Evolutionary conservation across 495 filamentous ascomycete species (phyloP).

Genomic region (Trichodelitschia bisporula): DNA sequence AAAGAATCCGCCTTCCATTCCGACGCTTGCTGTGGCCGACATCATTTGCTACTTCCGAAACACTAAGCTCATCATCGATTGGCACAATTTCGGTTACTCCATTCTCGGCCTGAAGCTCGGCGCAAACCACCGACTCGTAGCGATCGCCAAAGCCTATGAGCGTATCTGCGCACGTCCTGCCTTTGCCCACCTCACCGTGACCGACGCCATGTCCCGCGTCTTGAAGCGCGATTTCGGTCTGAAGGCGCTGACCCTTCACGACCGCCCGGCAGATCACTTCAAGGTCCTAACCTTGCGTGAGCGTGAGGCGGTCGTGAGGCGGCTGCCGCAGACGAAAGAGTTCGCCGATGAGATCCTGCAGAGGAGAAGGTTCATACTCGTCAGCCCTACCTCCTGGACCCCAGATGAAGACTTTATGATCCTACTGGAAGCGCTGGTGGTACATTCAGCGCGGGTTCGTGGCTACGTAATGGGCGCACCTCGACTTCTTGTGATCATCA

Average conservation of each 20-base stretch:
- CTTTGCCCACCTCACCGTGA: constrained; percentile 61
- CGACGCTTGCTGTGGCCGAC: constrained; percentile 52
- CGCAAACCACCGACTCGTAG: constrained; percentile 45
- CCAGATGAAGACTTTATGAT: constrained; percentile 85
- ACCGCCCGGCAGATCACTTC: constrained; percentile 67
- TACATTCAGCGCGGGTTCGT: constrained; percentile 33
- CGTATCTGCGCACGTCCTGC: constrained; percentile 39
- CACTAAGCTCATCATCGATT: constrained; percentile 72
- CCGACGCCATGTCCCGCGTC: constrained; percentile 58
- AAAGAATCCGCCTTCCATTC: constrained; percentile 87
- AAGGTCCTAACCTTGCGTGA: constrained; percentile 31
- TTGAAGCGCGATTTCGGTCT: constrained; percentile 38
- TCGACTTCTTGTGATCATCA: constrained; percentile 63
- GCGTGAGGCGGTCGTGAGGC: constrained; percentile 31
- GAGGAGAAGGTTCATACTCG: constrained; percentile 37
- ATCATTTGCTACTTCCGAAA: constrained; percentile 53
- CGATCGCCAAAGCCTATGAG: constrained; percentile 54
- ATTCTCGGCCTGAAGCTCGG: constrained; percentile 52
- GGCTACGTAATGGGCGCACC: too few relatives aligned
- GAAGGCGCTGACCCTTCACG: constrained; percentile 42
- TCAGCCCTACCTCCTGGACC: constrained; percentile 92
- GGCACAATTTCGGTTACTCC: constrained; percentile 98
- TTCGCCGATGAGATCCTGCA: constrained; percentile 28
- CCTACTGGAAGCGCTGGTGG: constrained; percentile 58
- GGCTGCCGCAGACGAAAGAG: constrained; percentile 30